Evolutionary conservation across 2,329 filamentous ascomycete species (phyloP), one percentile per base, ranked within the genome.

Genomic region (Alternaria gaisen): DNA sequence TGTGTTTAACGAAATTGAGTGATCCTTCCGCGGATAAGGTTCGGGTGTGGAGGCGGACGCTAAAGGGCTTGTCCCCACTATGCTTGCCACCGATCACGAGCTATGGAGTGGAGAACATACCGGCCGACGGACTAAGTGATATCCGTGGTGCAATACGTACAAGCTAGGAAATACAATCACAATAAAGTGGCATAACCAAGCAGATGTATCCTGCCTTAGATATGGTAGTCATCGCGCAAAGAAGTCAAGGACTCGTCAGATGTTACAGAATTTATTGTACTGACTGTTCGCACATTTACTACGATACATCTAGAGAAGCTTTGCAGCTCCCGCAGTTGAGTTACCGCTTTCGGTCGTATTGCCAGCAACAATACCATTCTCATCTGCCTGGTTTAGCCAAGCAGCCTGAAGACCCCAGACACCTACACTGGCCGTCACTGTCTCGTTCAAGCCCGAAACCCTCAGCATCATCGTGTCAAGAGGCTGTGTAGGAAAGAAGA

Each of bases 401-500:
- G 77, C 70, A 60, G 80, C 78, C 61, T 70, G 73, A 58, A 82
- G 52, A 0, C 66, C 75, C 78, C 78, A 81, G 8, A 81, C 77
- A 1, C 66, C 75, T 18, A 81, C 79, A 63, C 72, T 79, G 3
- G 79, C 79, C 22, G 66, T 69, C 16, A 78, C 77, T 4, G 74
- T 80, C 11, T 69, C 69, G 34, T 78, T 78, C 2, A 71, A 63
- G 0, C 80, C 74, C 9, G 61, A 63, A 1, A 83, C 59, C 16
- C 64, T 74, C 38, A 73, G 14, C 5, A 58, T 64, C 60, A 83
- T 66, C 3, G 65, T 68, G 26, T 81, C 80, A 44, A 85, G 60
- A 5, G 79, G 78, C 53, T 78, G 71, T 3, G 77, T 76, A 0
- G 86, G 82, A 70, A 82, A 88, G 67, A 86, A 86, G 0, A 81